Base-by-base conservation (phyloP, 129 eudicot species). In the Arctium lappa region DNA sequence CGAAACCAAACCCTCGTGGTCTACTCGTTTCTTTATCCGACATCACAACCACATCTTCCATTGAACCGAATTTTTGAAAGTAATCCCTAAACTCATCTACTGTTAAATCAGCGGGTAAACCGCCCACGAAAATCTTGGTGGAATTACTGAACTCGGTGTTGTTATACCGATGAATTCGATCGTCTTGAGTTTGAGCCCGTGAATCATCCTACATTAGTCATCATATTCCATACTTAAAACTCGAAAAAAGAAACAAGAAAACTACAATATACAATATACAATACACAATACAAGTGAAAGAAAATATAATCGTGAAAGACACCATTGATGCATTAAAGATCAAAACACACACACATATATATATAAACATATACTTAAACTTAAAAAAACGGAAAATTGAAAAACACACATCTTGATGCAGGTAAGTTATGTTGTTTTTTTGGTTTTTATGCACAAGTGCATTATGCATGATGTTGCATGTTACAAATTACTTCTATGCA, bases 1-100 rank as follows among this genome's bases (percentile, higher is more conserved):
- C 78, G 18, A 85, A 85, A 63, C 88, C 88, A 34, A 86, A 86
- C 40, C 88, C 85, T 63, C 88, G 73, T 60, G 88, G 85, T 40
- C 42, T 50, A 8, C 60, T 40, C 34, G 75, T 81, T 44, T 27
- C 37, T 76, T 72, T 76, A 72, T 86, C 80, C 11, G 18, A 22
- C 79, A 86, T 81, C 50, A 86, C 79, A 42, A 76, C 85, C 0
- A 40, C 85, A 40, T 86, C 83, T 50, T 75, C 82, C 66, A 86
- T 75, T 1, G 81, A 39, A 70, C 88, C 88, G 22, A 75, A 85
- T 32, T 46, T 29, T 27, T 85, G 82, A 72, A 85, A 85, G 74
- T 70, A 85, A 56, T 73, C 44, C 69, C 72, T 80, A 46, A 85
- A 70, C 38, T 81, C 88, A 31, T 40, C 85, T 42, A 31, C 36